Base-by-base conservation (phyloP, 2,329 filamentous ascomycete genomes). In the Calcarisporium arbuscula region DNA sequence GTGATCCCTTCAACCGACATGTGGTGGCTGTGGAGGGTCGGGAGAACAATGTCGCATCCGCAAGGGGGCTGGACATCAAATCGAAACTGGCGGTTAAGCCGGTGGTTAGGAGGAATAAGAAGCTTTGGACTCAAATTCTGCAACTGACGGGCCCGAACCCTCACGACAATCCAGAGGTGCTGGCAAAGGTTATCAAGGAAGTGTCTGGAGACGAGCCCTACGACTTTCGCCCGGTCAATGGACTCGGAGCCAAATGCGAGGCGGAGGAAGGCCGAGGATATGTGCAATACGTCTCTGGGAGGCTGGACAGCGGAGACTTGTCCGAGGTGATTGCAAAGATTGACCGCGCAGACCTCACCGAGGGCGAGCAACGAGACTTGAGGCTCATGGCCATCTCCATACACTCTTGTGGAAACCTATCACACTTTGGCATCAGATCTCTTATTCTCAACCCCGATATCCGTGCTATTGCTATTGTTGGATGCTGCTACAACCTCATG, bases 401-500 rank as follows among this genome's bases (percentile, higher is more conserved):
- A 14, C 92, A 98, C 58, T 96, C 90, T 1, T 98, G 92, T 54
- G 92, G 92, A 19, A 96, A 98, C 48, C 77, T 98, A n/a, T 84
- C 94, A 1, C 92, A 98, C 58, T 89, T 94, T 54, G 92, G 85
- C 8, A 81, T 98, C 38, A 80, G 86, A 11, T 94, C 90, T 1
- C 73, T 98, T 15, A 62, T 89, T 2, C 64, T 94, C 38, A 96
- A 95, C 53, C 82, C 84, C 1, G 75, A 80, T 5, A 89, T 96
- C 36, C 77, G 79, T 20, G 87, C 88, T n/a, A 82, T 96, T 16
- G 90, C 90, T 38, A 89, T 98, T 54, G 87, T 98, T 40, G 92
- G 92, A 30, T 98, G 92, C 67, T 98, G 92, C 69, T 96, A 98
- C 70, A 98, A 98, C 51, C 77, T 96, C 6, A 67, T 96, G 47